These are phyloP conservation scores for Cladosporium sp. DNA, from an alignment of 2,329 filamentous ascomycete genomes.

Conservation along the genomic window DNA sequence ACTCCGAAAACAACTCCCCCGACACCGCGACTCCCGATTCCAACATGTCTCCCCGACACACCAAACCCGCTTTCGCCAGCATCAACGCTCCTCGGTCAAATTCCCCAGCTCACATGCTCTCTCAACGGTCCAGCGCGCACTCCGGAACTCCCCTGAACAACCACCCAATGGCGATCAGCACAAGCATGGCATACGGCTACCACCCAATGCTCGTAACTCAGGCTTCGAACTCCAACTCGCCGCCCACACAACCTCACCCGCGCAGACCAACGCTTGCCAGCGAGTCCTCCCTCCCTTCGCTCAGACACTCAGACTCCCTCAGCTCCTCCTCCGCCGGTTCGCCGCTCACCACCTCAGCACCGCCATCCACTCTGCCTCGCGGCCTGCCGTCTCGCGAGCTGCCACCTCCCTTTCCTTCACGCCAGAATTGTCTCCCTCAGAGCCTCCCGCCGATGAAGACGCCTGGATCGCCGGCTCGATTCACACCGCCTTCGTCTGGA, in stretches of 20 bases:
- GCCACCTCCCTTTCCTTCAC: background rate
- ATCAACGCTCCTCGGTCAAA: background rate
- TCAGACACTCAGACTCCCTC: background rate
- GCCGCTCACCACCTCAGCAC: background rate
- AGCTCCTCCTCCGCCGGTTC: background rate
- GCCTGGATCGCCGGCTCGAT: background rate
- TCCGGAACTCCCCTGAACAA: background rate
- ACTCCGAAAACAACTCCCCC: background rate
- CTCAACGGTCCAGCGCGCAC: background rate
- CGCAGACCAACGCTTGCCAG: background rate
- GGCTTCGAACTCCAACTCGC: background rate
- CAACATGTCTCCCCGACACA: constrained; percentile 2
- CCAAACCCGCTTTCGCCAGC: constrained; percentile 2
- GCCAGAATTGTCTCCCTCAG: background rate
- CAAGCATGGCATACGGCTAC: constrained; percentile 9
- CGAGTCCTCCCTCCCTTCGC: constrained; percentile 3
- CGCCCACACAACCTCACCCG: background rate
- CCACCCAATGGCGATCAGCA: constrained; percentile 10
- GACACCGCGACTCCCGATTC: background rate
- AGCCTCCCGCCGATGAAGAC: constrained; percentile 1
- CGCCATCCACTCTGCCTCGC: background rate
- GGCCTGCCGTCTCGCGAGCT: background rate
- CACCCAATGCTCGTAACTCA: background rate
- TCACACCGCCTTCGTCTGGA: background rate
- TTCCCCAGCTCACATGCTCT: background rate